Base-by-base conservation (phyloP, 768 basidiomycete species). In the Lepiota brunneoincarnata region DNA sequence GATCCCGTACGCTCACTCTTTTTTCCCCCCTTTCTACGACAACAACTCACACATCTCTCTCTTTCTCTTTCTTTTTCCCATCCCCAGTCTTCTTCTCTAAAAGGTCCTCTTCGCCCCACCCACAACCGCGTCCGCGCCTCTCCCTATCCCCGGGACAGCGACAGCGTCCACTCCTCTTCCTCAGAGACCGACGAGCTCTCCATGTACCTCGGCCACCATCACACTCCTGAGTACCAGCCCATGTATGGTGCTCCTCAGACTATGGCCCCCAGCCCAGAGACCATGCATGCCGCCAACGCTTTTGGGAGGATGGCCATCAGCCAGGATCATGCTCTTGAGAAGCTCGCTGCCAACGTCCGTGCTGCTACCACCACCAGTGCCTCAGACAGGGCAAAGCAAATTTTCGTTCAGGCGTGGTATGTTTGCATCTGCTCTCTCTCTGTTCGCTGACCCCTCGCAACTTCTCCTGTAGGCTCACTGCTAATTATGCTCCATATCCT, bases 341-440 rank as follows among this genome's bases (percentile, higher is more conserved):
- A 92, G 72, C 76, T 93, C 52, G 91, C 92, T 3, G 87, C 85
- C 39, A 92, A 91, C 61, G 90, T 93, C 34, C 84, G 91, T 47
- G 87, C 87, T 40, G 92, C 92, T 11, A 93, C 91, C 2, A 94
- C 91, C 6, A 93, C 91, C 36, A 92, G 89, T 64, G 91, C 92
- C 47, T 93, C 91, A 10, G 92, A 94, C 69, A 75, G 92, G 63
- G 91, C 92, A 49, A 93, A 93, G 64, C 90, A 93, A 71, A 92
- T 93, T 63, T 94, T 94, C 63, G 91, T 93, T 17, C 92, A 93
- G 69, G 90, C 90, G 53, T 94, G 92, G 92, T 92, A 60, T 60
- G 86, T 78, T 28, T 51, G 40, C 55, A 59, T 38, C 59, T 57
- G 39, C 21, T 37, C 43, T 65, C 60, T 51, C 59, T 57, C 58